Evolutionary conservation across 768 basidiomycete species (phyloP), one percentile per base, ranked within the genome.

Genomic region (Ramaria rubella): DNA sequence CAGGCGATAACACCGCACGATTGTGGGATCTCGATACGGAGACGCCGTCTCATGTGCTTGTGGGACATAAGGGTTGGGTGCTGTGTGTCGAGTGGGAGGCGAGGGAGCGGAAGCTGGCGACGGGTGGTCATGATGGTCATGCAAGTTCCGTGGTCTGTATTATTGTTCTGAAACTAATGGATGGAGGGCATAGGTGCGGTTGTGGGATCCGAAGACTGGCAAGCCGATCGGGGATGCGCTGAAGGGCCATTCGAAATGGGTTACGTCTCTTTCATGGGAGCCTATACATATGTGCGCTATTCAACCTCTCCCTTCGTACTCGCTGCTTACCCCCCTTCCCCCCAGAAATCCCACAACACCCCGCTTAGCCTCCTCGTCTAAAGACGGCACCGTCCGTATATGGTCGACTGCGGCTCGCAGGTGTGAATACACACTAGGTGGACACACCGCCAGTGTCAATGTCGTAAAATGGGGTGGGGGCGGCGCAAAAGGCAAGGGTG

Each of bases 1-100:
- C 93, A 0, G 96, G 94, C 1, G 96, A 98, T 66, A 91, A 89
- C 26, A 90, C 86, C 57, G 93, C 87, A 12, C 82, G 96, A 3
- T 72, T 99, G 23, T 98, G 96, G 96, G 87, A 98, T 69, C 80
- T 98, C 49, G 81, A 87, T 64, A 95, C 90, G 0, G 96, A 98
- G 69, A 87, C 83, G 5, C 95, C 96, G 1, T 90, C 89, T 38
- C 87, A 90, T 66, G 86, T 85, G 14, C 77, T 98, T 17, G 71
- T 79, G 0, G 96, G 96, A 0, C 96, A 99, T 66, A 83, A 84
- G 62, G 94, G 94, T 0, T 97, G 94, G 95, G 93, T 99, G 1
- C 77, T 98, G 1, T 97, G 93, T 63, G 90, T 94, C 4, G 96
- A 97, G 65, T 99, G 95, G 94, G 94, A 97, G 64, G 89, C 90